These are phyloP conservation scores for Solanum tacnaense DNA, from an alignment of 257 asterid genomes.

Conservation along the genomic window DNA sequence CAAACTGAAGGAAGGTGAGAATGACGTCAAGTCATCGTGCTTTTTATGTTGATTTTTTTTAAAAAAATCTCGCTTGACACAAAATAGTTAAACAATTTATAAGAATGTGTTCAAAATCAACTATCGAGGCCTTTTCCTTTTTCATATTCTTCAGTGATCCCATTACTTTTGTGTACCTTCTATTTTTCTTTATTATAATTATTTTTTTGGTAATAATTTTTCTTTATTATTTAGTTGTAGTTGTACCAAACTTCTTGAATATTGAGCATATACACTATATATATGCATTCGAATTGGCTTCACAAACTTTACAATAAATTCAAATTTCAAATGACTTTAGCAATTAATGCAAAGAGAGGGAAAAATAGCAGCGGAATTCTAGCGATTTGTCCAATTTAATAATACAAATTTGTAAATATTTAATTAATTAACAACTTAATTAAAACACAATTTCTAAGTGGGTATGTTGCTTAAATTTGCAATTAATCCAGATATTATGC, in stretches of 20 bases:
- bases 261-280: not conserved
- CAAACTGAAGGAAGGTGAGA: not conserved
- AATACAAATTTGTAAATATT: not conserved
- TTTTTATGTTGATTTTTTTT: not conserved
- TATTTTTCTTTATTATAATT: not conserved
- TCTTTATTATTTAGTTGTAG: not conserved
- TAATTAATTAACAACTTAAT: not conserved
- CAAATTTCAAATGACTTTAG: not conserved
- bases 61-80: too few relatives aligned
- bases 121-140: accelerated
- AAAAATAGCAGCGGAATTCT: not conserved
- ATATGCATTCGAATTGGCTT: not conserved
- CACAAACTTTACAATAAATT: not conserved
- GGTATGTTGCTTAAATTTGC: conserved; percentile 7
- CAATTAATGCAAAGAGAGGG: not conserved
- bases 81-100: too few relatives aligned
- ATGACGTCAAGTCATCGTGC: accelerated
- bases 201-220: not conserved
- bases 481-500: not conserved
- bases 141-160: not conserved
- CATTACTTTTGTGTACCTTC: not conserved
- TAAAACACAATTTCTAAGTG: not conserved
- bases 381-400: not conserved
- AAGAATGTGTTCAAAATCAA: not conserved
- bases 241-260: not conserved